Conservation (phyloP, 495 filamentous ascomycete genomes). For the Pyronema domesticum region DNA sequence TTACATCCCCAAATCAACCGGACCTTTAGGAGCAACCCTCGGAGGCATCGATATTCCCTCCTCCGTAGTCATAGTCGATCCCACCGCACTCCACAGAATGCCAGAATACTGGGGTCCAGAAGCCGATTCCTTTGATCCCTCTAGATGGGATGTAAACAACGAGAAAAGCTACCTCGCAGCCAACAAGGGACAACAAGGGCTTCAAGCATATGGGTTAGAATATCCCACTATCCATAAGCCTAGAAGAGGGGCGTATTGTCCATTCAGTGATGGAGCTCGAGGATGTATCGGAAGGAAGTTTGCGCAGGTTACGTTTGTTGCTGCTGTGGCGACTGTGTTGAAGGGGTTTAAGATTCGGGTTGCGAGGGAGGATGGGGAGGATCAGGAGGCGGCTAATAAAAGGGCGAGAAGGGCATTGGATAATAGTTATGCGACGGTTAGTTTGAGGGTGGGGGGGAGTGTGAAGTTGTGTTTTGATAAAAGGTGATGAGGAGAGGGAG, state of each 20-base stretch:
- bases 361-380: constrained; percentile 34
- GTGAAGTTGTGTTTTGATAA: not conserved
- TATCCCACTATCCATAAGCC: not conserved
- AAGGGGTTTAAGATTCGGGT: constrained; percentile 47
- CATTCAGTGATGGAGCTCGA: constrained; percentile 54
- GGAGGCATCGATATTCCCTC: not conserved
- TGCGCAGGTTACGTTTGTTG: constrained; percentile 58
- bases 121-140: constrained; percentile 19
- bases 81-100: constrained; percentile 27
- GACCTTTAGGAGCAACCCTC: not conserved
- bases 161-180: not conserved
- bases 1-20: not conserved
- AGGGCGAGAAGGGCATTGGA: constrained; percentile 1
- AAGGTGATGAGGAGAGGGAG: not conserved
- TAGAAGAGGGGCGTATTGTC: constrained; percentile 31
- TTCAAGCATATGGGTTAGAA: not conserved
- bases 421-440: not conserved
- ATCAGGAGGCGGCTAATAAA: not conserved
- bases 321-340: constrained; percentile 49
- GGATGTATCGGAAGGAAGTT: constrained; percentile 54
- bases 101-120: constrained; percentile 31
- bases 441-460: not conserved
- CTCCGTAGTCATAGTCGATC: not conserved
- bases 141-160: constrained; percentile 11
- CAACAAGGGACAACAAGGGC: not conserved